Percentiles rank a stretch among this genome's conserved stretches.
Conservation (phyloP, 2,329 filamentous ascomycete species). For the Dendrostoma leiphaemia region DNA sequence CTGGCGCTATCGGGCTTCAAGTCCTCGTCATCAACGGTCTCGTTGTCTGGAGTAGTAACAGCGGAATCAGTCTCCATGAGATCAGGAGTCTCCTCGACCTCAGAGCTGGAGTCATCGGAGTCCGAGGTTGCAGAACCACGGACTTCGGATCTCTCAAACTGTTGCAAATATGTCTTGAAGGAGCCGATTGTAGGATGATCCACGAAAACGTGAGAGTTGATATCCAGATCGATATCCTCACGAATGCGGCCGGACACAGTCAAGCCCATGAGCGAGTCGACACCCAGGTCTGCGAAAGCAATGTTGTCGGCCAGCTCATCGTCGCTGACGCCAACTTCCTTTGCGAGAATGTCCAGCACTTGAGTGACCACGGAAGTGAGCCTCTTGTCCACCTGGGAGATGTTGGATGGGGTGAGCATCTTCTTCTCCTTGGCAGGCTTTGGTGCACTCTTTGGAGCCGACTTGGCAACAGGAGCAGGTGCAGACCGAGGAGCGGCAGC, state of each 20-base stretch:
- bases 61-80: slow-evolving; percentile 40
- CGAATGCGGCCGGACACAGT: slow-evolving; percentile 56
- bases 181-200: slow-evolving; percentile 53
- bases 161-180: slow-evolving; percentile 45
- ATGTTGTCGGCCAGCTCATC: slow-evolving; percentile 57
- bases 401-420: slow-evolving; percentile 44
- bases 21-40: slow-evolving; percentile 46
- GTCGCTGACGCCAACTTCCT: slow-evolving; percentile 53
- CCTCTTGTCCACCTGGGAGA: slow-evolving; percentile 49
- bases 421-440: slow-evolving; percentile 37
- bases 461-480: slow-evolving; percentile 30
- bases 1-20: slow-evolving; percentile 42
- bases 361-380: slow-evolving; percentile 43
- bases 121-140: slow-evolving; percentile 26
- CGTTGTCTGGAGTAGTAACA: slow-evolving; percentile 52
- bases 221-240: slow-evolving; percentile 55
- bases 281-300: slow-evolving; percentile 55
- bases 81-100: slow-evolving; percentile 14
- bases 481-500: slow-evolving; percentile 33
- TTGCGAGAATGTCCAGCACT: slow-evolving; percentile 53
- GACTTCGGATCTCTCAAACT: slow-evolving; percentile 32
- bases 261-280: slow-evolving; percentile 61
- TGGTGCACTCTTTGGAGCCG: slow-evolving; percentile 25
- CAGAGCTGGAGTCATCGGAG: slow-evolving; percentile 33
- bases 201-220: slow-evolving; percentile 52